Percentiles rank a stretch among this genome's conserved stretches.
Conservation (phyloP, 768 basidiomycete genomes). For the Collybia mongolica region DNA sequence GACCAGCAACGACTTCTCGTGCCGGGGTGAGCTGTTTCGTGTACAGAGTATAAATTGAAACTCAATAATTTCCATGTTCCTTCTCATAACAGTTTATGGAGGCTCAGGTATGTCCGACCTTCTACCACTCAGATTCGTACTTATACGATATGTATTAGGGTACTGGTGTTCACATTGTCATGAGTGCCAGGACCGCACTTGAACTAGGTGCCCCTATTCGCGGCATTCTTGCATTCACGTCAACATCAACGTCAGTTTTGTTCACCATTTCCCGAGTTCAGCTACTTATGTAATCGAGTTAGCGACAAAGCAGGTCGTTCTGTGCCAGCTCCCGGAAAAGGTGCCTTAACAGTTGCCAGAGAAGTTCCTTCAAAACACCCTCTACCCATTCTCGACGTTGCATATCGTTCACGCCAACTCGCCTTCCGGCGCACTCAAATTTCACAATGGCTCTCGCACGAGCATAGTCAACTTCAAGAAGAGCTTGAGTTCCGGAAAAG, state of each 20-base stretch:
- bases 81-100: conserved; percentile 77
- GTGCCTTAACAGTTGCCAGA: conserved; percentile 86
- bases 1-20: conserved; percentile 94
- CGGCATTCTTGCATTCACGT: conserved; percentile 92
- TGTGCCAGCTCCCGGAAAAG: conserved; percentile 94
- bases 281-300: conserved; percentile 6
- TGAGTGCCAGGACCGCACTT: conserved; percentile 95
- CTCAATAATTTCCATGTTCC: conserved; percentile 5
- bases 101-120: conserved; percentile 46
- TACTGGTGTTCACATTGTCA: conserved; percentile 94
- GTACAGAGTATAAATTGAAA: conserved; percentile 1
- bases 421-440: conserved; percentile 95
- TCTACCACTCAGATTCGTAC: neutral
- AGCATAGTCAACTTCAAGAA: conserved; percentile 79
- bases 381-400: conserved; percentile 76
- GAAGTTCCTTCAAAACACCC: conserved; percentile 80
- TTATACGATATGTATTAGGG: conserved; percentile 36
- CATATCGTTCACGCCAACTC: conserved; percentile 92
- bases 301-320: conserved; percentile 99
- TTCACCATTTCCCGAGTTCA: neutral
- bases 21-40: conserved; percentile 66
- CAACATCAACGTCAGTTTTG: conserved; percentile 82
- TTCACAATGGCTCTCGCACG: conserved; percentile 90
- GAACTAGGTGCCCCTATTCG: conserved; percentile 94
- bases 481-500: conserved; percentile 67